These are phyloP conservation scores for Pestalotiopsis sp. DNA, from an alignment of 2,329 filamentous ascomycete genomes.

Conservation along the genomic window DNA sequence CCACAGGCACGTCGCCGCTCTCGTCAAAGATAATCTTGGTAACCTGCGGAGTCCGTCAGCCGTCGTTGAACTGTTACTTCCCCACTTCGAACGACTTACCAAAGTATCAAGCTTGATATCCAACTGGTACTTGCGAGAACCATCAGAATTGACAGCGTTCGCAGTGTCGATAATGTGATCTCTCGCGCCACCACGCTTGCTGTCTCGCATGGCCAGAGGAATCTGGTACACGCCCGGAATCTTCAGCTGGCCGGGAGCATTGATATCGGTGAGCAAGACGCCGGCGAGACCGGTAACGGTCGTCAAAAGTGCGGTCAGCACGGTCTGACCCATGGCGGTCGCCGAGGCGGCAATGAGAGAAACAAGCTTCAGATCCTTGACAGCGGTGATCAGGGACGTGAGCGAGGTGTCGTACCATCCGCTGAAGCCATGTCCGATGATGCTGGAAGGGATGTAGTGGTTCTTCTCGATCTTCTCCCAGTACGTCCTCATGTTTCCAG, in stretches of 20 bases:
- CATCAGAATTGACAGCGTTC: conserved; percentile 46
- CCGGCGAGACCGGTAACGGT: conserved; percentile 5
- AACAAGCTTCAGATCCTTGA: conserved; percentile 47
- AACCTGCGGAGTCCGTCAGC: background rate
- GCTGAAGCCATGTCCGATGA: conserved; percentile 54
- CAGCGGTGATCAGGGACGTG: conserved; percentile 47
- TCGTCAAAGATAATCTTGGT: conserved; percentile 9
- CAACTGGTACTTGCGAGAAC: conserved; percentile 42
- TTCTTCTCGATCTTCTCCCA: conserved; percentile 13
- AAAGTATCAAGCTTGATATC: conserved; percentile 20
- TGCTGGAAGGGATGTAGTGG: conserved; percentile 29
- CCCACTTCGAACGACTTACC: background rate
- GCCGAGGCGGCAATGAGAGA: conserved; percentile 47
- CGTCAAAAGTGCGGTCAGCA: conserved; percentile 19
- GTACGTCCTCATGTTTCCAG: background rate
- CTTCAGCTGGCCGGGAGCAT: background rate
- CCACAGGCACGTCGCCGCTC: background rate
- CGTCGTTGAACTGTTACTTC: no score
- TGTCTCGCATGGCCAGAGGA: conserved; percentile 46
- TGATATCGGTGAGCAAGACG: conserved; percentile 14
- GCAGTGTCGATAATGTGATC: conserved; percentile 52
- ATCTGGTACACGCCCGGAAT: conserved; percentile 43
- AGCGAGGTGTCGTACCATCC: conserved; percentile 56
- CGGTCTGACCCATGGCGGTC: conserved; percentile 39
- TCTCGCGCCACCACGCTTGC: conserved; percentile 48